Conservation (phyloP, 2,329 filamentous ascomycete species). For the Beauveria sp. region DNA sequence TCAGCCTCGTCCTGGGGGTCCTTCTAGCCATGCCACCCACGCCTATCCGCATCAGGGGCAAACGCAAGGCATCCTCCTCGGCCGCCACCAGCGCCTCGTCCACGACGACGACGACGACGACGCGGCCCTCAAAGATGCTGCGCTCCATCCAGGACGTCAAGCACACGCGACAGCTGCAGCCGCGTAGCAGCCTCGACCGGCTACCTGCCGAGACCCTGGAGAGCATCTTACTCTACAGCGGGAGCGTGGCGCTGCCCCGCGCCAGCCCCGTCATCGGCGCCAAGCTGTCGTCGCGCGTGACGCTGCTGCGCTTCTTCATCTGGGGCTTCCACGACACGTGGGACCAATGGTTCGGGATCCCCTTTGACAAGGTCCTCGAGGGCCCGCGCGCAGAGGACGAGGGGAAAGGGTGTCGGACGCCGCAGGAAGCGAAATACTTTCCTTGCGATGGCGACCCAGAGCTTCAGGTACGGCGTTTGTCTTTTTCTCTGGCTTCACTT, state of each 20-base stretch:
- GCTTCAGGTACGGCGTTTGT: conserved; percentile 32
- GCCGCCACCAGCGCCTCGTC: conserved; percentile 2
- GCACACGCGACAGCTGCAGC: conserved; percentile 20
- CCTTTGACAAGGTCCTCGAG: background rate
- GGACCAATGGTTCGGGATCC: conserved; percentile 27
- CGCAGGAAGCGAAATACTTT: background rate
- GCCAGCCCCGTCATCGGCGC: conserved; percentile 37
- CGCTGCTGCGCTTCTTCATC: conserved; percentile 30
- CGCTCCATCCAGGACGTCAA: conserved; percentile 20
- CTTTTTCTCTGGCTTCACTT: background rate
- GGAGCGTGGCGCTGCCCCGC: conserved; percentile 39
- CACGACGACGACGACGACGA: background rate
- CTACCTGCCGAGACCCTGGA: conserved; percentile 48
- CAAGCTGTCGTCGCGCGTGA: conserved; percentile 35
- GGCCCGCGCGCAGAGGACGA: background rate
- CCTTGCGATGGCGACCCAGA: conserved; percentile 28
- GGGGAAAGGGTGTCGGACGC: background rate
- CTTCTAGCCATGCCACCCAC: conserved; percentile 36
- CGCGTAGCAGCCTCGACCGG: conserved; percentile 22
- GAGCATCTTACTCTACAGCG: conserved; percentile 42
- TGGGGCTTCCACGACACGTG: conserved; percentile 31
- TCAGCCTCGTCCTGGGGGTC: background rate
- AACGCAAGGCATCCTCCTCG: conserved; percentile 24
- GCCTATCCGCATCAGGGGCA: conserved; percentile 41
- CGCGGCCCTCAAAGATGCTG: conserved; percentile 1